Evolutionary conservation across 169 alveolate species (phyloP).

Genomic region (Plasmodium fragile): DNA sequence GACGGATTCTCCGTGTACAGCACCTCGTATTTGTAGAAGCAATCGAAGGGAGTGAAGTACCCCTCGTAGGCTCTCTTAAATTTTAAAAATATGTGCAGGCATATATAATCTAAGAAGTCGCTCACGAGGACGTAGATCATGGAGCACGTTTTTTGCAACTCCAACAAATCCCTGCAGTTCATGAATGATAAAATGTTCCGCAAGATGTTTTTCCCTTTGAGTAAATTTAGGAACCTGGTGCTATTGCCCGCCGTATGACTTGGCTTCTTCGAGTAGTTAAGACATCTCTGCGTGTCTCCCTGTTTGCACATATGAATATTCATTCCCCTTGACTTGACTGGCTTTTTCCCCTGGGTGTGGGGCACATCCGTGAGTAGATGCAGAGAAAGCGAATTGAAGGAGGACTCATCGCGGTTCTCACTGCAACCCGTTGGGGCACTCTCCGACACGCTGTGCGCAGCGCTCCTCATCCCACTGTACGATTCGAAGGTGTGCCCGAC

Average conservation of each 20-base stretch:
- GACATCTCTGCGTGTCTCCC: not conserved
- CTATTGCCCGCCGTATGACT: not conserved
- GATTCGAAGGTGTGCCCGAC: not conserved
- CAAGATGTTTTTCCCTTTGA: conserved; percentile 39
- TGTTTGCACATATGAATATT: not conserved
- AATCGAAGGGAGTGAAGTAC: conserved; percentile 58
- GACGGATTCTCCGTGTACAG: conserved; percentile 73
- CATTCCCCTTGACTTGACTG: not conserved
- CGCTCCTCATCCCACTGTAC: not conserved
- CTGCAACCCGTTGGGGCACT: not conserved
- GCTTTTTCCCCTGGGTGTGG: not conserved
- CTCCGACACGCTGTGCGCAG: not conserved
- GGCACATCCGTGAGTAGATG: not conserved
- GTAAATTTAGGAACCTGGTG: conserved; percentile 3
- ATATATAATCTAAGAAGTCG: conserved; percentile 63
- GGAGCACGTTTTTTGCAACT: conserved; percentile 66
- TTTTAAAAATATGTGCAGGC: conserved; percentile 50
- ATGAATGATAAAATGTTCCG: conserved; percentile 67
- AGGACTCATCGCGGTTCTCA: not conserved
- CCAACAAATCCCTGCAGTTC: conserved; percentile 49
- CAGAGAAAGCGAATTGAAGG: conserved; percentile 3
- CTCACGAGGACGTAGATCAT: conserved; percentile 42
- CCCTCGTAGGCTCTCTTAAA: conserved; percentile 12
- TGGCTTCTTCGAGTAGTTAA: not conserved
- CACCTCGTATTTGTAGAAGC: conserved; percentile 47